phyloP scores from a whole-genome alignment of 768 basidiomycete genomes.

The Antrodiella citrinella region DNA sequence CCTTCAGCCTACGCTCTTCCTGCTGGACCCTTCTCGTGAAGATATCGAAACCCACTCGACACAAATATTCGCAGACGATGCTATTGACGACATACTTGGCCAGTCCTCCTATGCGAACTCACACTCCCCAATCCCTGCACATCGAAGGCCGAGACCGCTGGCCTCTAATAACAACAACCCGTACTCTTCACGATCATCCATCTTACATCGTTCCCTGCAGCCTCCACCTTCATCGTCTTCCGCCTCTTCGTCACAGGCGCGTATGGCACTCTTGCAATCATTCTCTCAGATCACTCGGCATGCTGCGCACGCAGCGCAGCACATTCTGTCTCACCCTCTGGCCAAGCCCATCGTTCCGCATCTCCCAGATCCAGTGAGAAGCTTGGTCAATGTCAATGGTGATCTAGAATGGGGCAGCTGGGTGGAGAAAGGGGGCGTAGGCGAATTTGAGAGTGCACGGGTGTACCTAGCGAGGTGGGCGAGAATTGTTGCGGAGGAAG shows the following conservation, averaged over 20 bases:
- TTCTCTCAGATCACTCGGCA: constrained; percentile 93
- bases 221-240: constrained; percentile 43
- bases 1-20: constrained; percentile 77
- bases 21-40: constrained; percentile 87
- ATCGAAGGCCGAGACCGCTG: constrained; percentile 66
- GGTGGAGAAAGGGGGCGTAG: constrained; percentile 89
- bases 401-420: constrained; percentile 92
- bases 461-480: constrained; percentile 98
- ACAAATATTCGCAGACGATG: constrained; percentile 77
- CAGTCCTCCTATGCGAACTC: constrained; percentile 72
- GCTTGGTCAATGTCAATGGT: constrained; percentile 82
- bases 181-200: constrained; percentile 61
- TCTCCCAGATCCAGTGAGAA: constrained; percentile 88
- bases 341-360: constrained; percentile 96
- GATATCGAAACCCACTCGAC: constrained; percentile 90
- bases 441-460: constrained; percentile 92
- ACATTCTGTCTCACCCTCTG: constrained; percentile 90
- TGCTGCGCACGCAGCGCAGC: constrained; percentile 89
- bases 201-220: constrained; percentile 70
- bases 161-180: constrained; percentile 38
- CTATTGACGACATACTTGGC: constrained; percentile 79
- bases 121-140: constrained; percentile 77
- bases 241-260: constrained; percentile 59
- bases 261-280: constrained; percentile 80
- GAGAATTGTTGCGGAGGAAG: constrained; percentile 94